Conservation (phyloP, 1,139 yeast genomes). For the Scheffersomyces insectosa region DNA sequence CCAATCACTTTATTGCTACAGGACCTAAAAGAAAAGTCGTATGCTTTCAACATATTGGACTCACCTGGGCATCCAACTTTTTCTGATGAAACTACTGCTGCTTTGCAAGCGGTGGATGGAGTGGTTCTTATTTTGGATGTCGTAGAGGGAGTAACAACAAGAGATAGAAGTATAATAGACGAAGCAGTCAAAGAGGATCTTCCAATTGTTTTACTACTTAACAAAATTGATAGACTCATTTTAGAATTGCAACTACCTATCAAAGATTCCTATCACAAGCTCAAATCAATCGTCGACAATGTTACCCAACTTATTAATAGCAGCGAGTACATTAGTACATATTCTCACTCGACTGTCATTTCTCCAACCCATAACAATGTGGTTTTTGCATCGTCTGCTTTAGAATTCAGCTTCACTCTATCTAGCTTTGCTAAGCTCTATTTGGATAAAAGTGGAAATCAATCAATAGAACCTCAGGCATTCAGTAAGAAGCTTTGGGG, state of each 20-base stretch:
- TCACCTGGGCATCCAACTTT: slow-evolving; percentile 93
- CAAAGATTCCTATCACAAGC: slow-evolving; percentile 67
- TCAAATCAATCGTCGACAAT: slow-evolving; percentile 61
- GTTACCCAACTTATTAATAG: slow-evolving; percentile 53
- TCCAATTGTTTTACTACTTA: slow-evolving; percentile 64
- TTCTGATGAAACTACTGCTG: slow-evolving; percentile 66
- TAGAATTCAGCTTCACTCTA: slow-evolving; percentile 65
- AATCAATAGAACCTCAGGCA: slow-evolving; percentile 34
- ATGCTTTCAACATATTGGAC: slow-evolving; percentile 66
- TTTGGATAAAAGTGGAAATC: slow-evolving; percentile 24
- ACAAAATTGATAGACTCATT: slow-evolving; percentile 80
- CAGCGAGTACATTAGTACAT: slow-evolving; percentile 24
- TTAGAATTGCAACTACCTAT: slow-evolving; percentile 79
- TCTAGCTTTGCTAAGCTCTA: slow-evolving; percentile 65
- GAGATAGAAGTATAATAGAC: slow-evolving; percentile 50
- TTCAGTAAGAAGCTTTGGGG: slow-evolving; percentile 77
- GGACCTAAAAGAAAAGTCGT: slow-evolving; percentile 56
- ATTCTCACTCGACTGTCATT: slow-evolving; percentile 31
- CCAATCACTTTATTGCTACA: slow-evolving; percentile 66
- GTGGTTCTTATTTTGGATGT: slow-evolving; percentile 75
- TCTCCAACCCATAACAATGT: slow-evolving; percentile 71
- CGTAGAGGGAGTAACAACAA: slow-evolving; percentile 73
- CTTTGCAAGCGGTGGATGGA: slow-evolving; percentile 64
- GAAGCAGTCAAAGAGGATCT: slow-evolving; percentile 49
- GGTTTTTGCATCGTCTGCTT: slow-evolving; percentile 67